Evolutionary conservation across 129 eudicot genomes (phyloP).

Genomic region (Scalesia atractyloides): DNA sequence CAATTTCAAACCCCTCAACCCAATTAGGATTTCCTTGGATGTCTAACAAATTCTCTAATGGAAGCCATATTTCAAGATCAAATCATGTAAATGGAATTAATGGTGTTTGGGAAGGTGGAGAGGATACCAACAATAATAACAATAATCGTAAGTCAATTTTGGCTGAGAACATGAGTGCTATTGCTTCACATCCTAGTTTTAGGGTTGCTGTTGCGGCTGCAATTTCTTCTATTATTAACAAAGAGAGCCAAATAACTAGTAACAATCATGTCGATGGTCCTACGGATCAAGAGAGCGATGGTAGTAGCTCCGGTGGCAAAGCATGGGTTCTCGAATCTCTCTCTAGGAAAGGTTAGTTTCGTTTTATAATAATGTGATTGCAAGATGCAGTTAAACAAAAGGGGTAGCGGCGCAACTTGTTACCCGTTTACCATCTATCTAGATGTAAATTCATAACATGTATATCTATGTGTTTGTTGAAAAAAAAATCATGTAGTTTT

Average conservation of each 20-base stretch:
- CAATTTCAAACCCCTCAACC: slow-evolving; percentile 37
- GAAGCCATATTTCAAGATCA: slow-evolving; percentile 26
- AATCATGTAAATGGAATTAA: slow-evolving; percentile 23
- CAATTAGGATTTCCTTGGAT: slow-evolving; percentile 57
- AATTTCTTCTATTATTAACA: slow-evolving; percentile 71
- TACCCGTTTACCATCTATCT: too few relatives aligned
- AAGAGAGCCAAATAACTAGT: slow-evolving; percentile 53
- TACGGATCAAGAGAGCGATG: slow-evolving; percentile 40
- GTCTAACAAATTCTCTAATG: slow-evolving; percentile 39
- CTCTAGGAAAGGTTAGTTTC: slow-evolving; percentile 39
- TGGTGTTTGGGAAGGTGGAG: slow-evolving; percentile 21
- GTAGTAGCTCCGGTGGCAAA: slow-evolving; percentile 43
- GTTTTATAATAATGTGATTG: background rate
- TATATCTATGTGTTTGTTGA: too few relatives aligned
- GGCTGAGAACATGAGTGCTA: slow-evolving; percentile 75
- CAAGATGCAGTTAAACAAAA: too few relatives aligned
- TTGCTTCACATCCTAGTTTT: slow-evolving; percentile 85
- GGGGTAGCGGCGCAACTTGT: too few relatives aligned
- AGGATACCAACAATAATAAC: slow-evolving; percentile 19
- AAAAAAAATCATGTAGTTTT: too few relatives aligned
- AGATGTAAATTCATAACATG: too few relatives aligned
- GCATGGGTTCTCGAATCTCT: slow-evolving; percentile 53
- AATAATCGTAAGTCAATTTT: slow-evolving; percentile 32
- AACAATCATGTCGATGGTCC: slow-evolving; percentile 21
- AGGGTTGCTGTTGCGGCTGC: slow-evolving; percentile 97